phyloP scores from a whole-genome alignment of 805 yeast species.

The Hermanozyma aechmeae region DNA sequence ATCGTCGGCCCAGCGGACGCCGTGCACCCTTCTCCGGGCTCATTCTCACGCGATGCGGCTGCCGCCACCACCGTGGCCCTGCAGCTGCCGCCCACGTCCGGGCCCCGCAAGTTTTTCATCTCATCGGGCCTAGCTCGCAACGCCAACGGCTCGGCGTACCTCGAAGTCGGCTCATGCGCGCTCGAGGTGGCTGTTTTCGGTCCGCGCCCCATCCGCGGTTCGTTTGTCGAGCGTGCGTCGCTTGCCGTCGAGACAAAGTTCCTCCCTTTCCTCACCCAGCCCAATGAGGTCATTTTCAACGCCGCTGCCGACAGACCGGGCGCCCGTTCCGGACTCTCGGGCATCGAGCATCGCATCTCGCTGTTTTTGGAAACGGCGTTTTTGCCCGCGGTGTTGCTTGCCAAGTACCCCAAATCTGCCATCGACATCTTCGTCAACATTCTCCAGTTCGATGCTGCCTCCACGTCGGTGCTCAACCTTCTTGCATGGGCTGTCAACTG shows the following conservation, averaged over 20 bases:
- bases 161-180: slow-evolving; percentile 57
- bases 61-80: too few species aligned
- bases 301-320: slow-evolving; percentile 10
- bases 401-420: slow-evolving; percentile 82
- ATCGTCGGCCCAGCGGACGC: too few species aligned
- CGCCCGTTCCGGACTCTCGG: slow-evolving; percentile 25
- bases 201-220: slow-evolving; percentile 76
- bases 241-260: slow-evolving; percentile 53
- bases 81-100: slow-evolving; percentile 5
- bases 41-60: too few species aligned
- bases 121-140: slow-evolving; percentile 59
- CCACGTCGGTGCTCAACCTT: slow-evolving; percentile 24
- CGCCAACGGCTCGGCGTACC: slow-evolving; percentile 75
- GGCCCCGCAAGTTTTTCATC: slow-evolving; percentile 37
- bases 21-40: too few species aligned
- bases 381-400: slow-evolving; percentile 45
- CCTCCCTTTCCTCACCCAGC: slow-evolving; percentile 40
- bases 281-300: slow-evolving; percentile 21
- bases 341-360: slow-evolving; percentile 39
- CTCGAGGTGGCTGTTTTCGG: slow-evolving; percentile 74
- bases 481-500: slow-evolving; percentile 50
- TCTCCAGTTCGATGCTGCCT: slow-evolving; percentile 33
- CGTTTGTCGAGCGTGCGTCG: slow-evolving; percentile 58
- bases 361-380: slow-evolving; percentile 44
- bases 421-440: slow-evolving; percentile 71